Conservation (phyloP, 140 eudicot species). For the Oenanthe javanica region DNA sequence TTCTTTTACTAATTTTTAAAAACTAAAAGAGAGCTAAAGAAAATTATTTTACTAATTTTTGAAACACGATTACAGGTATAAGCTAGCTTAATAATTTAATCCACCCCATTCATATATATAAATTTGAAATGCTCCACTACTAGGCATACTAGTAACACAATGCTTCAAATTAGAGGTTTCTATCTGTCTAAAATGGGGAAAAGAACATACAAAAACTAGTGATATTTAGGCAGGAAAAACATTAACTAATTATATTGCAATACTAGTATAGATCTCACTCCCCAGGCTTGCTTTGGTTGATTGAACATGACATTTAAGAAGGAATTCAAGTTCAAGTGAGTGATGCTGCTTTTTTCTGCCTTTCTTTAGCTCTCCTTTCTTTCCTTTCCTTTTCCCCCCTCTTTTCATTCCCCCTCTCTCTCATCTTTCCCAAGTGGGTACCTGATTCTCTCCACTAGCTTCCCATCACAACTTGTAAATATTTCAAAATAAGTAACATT, state of each 20-base stretch:
- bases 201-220: not conserved
- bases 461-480: constrained; percentile 44
- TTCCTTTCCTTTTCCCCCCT: constrained; percentile 11
- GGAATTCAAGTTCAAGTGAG: not conserved
- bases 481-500: constrained; percentile 54
- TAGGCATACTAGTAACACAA: not conserved
- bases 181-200: not conserved
- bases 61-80: too few species aligned
- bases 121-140: not conserved
- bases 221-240: not conserved
- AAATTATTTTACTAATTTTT: too few species aligned
- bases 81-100: not conserved
- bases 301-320: not conserved
- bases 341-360: constrained; percentile 25
- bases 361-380: constrained; percentile 25
- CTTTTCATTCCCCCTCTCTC: too few species aligned
- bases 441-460: constrained; percentile 75
- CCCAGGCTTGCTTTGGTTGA: not conserved
- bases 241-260: not conserved
- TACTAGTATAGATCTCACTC: not conserved
- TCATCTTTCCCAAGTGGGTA: constrained; percentile 39
- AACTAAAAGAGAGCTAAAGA: too few species aligned
- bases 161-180: not conserved
- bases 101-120: not conserved
- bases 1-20: not conserved